These are phyloP conservation scores for Aspergillus glaucus DNA, from an alignment of 2,329 filamentous ascomycete genomes.

Conservation along the genomic window DNA sequence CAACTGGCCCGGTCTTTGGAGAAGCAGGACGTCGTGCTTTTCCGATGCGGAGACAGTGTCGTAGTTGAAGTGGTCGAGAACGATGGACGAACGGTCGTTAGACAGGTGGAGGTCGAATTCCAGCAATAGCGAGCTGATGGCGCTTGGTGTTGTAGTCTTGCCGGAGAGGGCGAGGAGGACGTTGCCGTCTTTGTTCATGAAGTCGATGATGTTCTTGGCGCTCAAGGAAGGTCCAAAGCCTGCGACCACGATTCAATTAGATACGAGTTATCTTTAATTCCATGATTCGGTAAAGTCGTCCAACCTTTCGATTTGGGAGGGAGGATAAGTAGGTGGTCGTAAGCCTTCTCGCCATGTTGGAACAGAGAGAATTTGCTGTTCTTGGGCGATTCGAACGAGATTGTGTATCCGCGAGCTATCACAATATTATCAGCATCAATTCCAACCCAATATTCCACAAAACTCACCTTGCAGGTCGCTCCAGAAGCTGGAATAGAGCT, in stretches of 20 bases:
- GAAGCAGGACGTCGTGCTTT: constrained; percentile 78
- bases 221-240: constrained; percentile 84
- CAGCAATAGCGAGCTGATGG: constrained; percentile 70
- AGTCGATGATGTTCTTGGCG: constrained; percentile 79
- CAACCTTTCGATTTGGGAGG: constrained; percentile 84
- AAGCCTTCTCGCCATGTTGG: constrained; percentile 76
- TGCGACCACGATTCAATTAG: constrained; percentile 34
- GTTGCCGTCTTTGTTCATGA: constrained; percentile 87
- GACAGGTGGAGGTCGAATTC: constrained; percentile 89
- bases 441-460: constrained; percentile 1
- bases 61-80: constrained; percentile 95
- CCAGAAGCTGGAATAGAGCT: constrained; percentile 72
- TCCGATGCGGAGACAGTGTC: constrained; percentile 70
- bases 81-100: constrained; percentile 71
- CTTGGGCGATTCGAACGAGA: constrained; percentile 79
- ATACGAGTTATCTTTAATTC: neutral
- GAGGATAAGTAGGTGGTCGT: constrained; percentile 85
- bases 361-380: constrained; percentile 72
- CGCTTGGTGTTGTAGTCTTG: constrained; percentile 60
- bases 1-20: constrained; percentile 60
- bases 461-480: constrained; percentile 41
- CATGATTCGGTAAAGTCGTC: neutral
- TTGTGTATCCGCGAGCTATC: constrained; percentile 72
- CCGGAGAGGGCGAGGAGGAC: constrained; percentile 79
- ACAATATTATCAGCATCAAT: constrained; percentile 9